Conservation (phyloP, 164 flowering plant genomes). For the Echeveria elegans region DNA sequence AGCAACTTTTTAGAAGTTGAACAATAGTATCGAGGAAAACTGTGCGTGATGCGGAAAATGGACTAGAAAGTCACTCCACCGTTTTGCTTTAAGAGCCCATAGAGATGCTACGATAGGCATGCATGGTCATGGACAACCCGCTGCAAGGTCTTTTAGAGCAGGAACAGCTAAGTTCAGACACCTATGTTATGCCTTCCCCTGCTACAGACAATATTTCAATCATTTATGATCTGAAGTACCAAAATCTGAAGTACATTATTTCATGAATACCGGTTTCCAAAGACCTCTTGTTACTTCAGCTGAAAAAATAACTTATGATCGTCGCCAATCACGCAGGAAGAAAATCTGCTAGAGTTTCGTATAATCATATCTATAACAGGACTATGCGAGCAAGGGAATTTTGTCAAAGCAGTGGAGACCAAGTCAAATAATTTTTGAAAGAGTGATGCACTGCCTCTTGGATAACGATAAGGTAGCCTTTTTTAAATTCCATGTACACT, state of each 20-base stretch:
- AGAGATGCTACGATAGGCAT: constrained; percentile 95
- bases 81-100: constrained; percentile 93
- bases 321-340: constrained; percentile 75
- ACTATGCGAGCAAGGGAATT: constrained; percentile 30
- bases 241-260: too few relatives aligned
- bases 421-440: constrained; percentile 25
- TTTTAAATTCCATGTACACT: constrained; percentile 30
- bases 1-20: constrained; percentile 92
- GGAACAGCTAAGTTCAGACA: constrained; percentile 89
- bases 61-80: constrained; percentile 92
- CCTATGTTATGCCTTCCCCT: constrained; percentile 79
- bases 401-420: constrained; percentile 41
- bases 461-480: constrained; percentile 22
- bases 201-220: constrained; percentile 11
- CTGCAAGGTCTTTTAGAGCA: constrained; percentile 83
- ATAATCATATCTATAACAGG: constrained; percentile 33
- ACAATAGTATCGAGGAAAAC: constrained; percentile 85
- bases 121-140: constrained; percentile 99
- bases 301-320: constrained; percentile 80
- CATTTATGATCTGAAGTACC: too few relatives aligned
- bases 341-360: constrained; percentile 21
- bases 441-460: constrained; percentile 25
- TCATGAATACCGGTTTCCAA: constrained; percentile 90
- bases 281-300: constrained; percentile 91
- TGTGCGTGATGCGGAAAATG: constrained; percentile 97